Percentiles rank a stretch among this genome's conserved stretches.
Conservation (phyloP, 2,329 filamentous ascomycete genomes). For the Fusarium sororula region DNA sequence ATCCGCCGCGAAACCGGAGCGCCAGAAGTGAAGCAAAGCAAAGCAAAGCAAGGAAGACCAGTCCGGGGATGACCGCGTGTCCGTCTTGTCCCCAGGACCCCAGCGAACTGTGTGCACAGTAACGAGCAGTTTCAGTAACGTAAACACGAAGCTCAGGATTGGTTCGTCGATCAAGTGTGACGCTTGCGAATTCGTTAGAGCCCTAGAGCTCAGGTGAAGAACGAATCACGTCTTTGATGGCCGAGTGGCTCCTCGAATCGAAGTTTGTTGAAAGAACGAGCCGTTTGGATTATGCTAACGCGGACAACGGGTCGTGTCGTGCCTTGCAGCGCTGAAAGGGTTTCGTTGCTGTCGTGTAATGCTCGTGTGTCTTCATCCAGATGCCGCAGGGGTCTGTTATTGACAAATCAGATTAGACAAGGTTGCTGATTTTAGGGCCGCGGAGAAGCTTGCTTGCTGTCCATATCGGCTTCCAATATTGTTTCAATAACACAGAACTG, state of each 20-base stretch:
- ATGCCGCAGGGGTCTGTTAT: conserved; percentile 21
- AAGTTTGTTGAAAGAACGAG: conserved; percentile 9
- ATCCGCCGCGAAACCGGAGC: conserved; percentile 31
- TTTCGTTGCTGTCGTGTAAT: conserved; percentile 24
- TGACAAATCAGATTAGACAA: conserved; percentile 33
- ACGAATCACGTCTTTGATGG: conserved; percentile 35
- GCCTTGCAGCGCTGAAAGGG: conserved; percentile 38
- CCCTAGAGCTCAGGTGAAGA: conserved; percentile 17
- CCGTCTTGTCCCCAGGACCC: conserved; percentile 37
- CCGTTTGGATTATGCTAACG: conserved; percentile 27
- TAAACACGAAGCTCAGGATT: conserved; percentile 42
- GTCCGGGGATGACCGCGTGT: conserved; percentile 39
- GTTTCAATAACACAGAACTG: neutral
- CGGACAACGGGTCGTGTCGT: conserved; percentile 39
- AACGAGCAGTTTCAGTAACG: conserved; percentile 39
- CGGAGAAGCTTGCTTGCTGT: conserved; percentile 29
- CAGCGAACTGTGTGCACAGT: conserved; percentile 23
- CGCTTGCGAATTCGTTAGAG: conserved; percentile 23
- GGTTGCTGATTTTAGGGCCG: conserved; percentile 31
- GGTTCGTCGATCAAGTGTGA: conserved; percentile 35
- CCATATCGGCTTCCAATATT: conserved; percentile 10
- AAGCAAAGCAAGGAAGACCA: conserved; percentile 19
- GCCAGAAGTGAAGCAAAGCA: conserved; percentile 2
- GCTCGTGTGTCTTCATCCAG: conserved; percentile 20
- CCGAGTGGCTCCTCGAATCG: conserved; percentile 26